phyloP scores from a whole-genome alignment of 306 rosid species.

The Gynostemma pentaphyllum region DNA sequence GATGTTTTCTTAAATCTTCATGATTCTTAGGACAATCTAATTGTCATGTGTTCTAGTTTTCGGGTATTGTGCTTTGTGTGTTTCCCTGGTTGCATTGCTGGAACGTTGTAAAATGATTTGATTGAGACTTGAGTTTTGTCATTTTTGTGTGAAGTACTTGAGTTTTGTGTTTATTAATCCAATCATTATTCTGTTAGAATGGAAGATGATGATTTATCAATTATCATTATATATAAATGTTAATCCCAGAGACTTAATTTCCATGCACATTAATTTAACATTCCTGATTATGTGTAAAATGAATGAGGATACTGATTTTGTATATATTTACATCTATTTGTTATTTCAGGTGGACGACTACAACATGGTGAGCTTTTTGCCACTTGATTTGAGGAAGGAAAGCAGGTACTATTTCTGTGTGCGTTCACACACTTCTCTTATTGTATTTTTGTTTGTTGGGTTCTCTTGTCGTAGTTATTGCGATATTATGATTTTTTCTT shows the following conservation, averaged over 20 bases:
- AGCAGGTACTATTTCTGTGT: slow-evolving; percentile 40
- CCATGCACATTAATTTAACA: neutral
- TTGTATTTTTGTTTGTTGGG: neutral
- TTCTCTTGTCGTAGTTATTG: neutral
- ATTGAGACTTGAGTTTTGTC: neutral
- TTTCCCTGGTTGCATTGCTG: neutral
- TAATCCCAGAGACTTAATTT: neutral
- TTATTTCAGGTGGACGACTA: slow-evolving; percentile 44
- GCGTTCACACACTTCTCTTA: neutral
- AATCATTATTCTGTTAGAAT: neutral
- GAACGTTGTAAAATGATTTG: neutral
- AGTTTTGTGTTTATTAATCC: neutral
- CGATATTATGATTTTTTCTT: neutral
- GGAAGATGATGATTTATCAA: neutral
- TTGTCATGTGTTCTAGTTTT: neutral
- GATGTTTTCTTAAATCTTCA: neutral
- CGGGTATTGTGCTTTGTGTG: neutral
- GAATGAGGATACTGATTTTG: neutral
- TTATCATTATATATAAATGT: neutral
- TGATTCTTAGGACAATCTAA: neutral
- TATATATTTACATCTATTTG: slow-evolving; percentile 8
- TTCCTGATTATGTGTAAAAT: neutral
- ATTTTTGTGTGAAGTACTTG: neutral
- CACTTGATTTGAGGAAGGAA: slow-evolving; percentile 80
- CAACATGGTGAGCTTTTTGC: slow-evolving; percentile 71